A percentile compares a stretch with the other conserved stretches of the same genome.
Conservation (phyloP, 2,329 filamentous ascomycete genomes). For the Arthrobotrys conoides region DNA sequence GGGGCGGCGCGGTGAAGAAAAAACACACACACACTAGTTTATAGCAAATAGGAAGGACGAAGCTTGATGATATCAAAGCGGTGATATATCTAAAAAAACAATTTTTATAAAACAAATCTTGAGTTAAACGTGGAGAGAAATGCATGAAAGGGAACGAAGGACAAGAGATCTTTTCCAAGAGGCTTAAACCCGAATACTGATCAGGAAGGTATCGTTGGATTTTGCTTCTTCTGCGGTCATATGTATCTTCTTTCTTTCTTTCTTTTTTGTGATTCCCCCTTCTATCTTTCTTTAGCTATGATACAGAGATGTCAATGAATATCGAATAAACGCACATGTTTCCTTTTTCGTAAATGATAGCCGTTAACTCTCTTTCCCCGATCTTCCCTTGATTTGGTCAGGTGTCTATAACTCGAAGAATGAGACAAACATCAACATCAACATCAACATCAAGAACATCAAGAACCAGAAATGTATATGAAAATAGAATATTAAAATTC, state of each 20-base stretch:
- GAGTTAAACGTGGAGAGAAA: background rate
- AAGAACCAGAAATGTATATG: background rate
- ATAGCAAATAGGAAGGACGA: constrained; percentile 21
- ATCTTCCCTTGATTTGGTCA: background rate
- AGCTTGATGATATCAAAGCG: constrained; percentile 11
- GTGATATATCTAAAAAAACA: background rate
- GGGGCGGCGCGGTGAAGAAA: background rate
- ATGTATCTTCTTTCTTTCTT: background rate
- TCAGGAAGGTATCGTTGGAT: background rate
- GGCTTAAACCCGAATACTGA: constrained; percentile 11
- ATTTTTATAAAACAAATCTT: background rate
- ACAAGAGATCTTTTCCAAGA: background rate
- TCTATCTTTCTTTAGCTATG: background rate
- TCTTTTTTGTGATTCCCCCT: too few species aligned
- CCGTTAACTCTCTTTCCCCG: too few species aligned
- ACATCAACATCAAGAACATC: too few species aligned
- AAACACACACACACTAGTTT: background rate
- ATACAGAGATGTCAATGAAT: constrained; percentile 8
- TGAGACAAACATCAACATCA: too few species aligned
- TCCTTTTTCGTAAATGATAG: background rate
- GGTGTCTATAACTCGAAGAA: constrained; percentile 1
- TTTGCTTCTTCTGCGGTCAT: constrained; percentile 4
- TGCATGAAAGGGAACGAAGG: background rate
- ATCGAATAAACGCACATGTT: background rate
- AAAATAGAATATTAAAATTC: constrained; percentile 5